phyloP scores from a whole-genome alignment of 2,329 filamentous ascomycete species.

The Rhinocladiella mackenziei region DNA sequence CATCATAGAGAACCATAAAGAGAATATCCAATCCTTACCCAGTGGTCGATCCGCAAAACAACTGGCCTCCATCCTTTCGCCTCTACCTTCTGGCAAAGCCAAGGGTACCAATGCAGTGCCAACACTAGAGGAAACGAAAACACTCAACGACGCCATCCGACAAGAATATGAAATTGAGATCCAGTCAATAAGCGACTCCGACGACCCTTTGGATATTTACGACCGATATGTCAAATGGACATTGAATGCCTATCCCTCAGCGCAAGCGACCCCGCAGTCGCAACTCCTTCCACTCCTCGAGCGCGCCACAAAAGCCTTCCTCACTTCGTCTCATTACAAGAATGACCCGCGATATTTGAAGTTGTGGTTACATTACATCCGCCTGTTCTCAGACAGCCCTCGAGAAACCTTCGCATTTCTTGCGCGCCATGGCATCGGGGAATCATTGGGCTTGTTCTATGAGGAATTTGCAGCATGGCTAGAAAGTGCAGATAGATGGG shows the following conservation, averaged over 20 bases:
- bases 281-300: slow-evolving; percentile 84
- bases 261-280: slow-evolving; percentile 87
- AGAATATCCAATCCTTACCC: slow-evolving; percentile 93
- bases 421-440: slow-evolving; percentile 81
- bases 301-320: slow-evolving; percentile 85
- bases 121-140: slow-evolving; percentile 65
- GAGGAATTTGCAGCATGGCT: slow-evolving; percentile 96
- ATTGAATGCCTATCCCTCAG: slow-evolving; percentile 86
- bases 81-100: slow-evolving; percentile 42
- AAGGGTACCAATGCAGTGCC: slow-evolving; percentile 55
- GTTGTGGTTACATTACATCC: slow-evolving; percentile 90
- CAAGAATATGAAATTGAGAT: slow-evolving; percentile 84
- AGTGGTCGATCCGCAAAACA: slow-evolving; percentile 85
- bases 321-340: slow-evolving; percentile 80
- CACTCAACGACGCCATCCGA: slow-evolving; percentile 73
- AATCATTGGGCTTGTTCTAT: slow-evolving; percentile 84
- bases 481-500: slow-evolving; percentile 76
- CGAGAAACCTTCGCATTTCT: slow-evolving; percentile 90
- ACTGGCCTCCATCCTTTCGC: slow-evolving; percentile 71
- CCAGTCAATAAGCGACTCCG: slow-evolving; percentile 72
- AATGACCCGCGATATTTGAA: slow-evolving; percentile 93
- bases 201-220: slow-evolving; percentile 92
- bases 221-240: slow-evolving; percentile 98
- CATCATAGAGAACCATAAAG: slow-evolving; percentile 92
- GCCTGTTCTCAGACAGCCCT: slow-evolving; percentile 87